phyloP scores from a whole-genome alignment of 352 stramenopile genomes.

The Pythium aphanidermatum region DNA sequence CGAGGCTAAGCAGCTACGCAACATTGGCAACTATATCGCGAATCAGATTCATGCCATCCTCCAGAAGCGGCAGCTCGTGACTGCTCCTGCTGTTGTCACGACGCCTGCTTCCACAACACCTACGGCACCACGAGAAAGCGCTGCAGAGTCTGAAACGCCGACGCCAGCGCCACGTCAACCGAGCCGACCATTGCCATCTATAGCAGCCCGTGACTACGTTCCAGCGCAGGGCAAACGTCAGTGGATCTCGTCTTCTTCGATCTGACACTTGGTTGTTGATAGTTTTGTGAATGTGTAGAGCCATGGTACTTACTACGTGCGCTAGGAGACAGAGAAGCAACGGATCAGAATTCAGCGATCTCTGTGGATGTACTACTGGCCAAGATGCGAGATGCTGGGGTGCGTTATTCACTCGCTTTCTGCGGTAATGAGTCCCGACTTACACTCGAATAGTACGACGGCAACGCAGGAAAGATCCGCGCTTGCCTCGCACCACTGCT shows the following conservation, averaged over 20 bases:
- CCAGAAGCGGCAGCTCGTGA: conserved; percentile 26
- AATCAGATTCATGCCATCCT: conserved; percentile 81
- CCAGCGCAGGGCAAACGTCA: conserved; percentile 61
- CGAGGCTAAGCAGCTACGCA: conserved; percentile 59
- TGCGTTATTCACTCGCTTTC: conserved; percentile 18
- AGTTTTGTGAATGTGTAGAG: conserved; percentile 27
- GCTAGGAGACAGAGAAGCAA: conserved; percentile 35
- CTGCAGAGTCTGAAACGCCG: background rate
- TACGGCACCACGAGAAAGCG: background rate
- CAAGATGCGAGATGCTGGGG: conserved; percentile 43
- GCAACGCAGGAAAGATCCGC: conserved; percentile 39
- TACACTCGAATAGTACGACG: conserved; percentile 48
- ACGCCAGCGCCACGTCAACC: background rate
- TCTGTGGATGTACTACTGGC: conserved; percentile 32
- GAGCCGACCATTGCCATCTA: background rate
- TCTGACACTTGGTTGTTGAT: background rate
- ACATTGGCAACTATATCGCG: conserved; percentile 83
- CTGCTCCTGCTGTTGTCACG: background rate
- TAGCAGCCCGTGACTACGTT: conserved; percentile 26
- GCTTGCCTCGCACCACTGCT: conserved; percentile 48
- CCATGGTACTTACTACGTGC: conserved; percentile 70
- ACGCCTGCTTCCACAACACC: background rate
- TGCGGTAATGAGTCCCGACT: background rate
- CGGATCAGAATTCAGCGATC: conserved; percentile 28
- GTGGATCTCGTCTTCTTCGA: background rate